Evolutionary conservation across 805 yeast genomes (phyloP), one percentile per base, ranked within the genome.

Genomic region (Pichia phayaonensis): DNA sequence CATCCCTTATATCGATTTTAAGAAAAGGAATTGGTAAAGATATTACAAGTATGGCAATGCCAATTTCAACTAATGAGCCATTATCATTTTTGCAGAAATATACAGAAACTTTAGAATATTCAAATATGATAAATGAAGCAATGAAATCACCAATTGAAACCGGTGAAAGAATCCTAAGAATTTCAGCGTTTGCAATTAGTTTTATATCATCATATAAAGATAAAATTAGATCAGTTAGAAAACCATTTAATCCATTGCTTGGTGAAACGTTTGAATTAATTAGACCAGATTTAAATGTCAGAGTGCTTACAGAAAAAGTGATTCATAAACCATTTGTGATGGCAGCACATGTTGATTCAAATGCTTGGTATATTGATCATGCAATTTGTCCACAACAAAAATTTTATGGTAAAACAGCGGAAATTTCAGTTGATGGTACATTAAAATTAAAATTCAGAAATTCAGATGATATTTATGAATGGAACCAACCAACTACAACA

Each of bases 1-100:
- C 97, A 12, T 84, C 94, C 55, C 66, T 92, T 36, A 70, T 92
- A 49, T 77, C 88, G 1, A 80, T 90, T 59, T 73, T 94, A 46
- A 76, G 96, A 51, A 90, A 90, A 65, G 90, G 89, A 58, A 94
- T 92, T 12, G 97, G 97, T 21, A 92, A 90, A 61, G 98, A 92
- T 65, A 65, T 94, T 51, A 75, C 90, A 0, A 75, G 89, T 1
- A 77, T 90, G 43, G 83, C 96, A 0, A 90, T 92, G 90, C 99
- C 99, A 1, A 96, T 94, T 8, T 83, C 94, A 1, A 78, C 90
- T 49, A 94, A 94, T 68, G 99, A 94, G 66, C 99, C 99, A 0
- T 63, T 92, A 22, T 80, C 95, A 0, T 80, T 86, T 27, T 72
- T 92, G 50, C 96, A 94, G 64, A 78, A 82, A 54, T 79, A 83